Evolutionary conservation across 768 basidiomycete species (phyloP).

Genomic region (Arthromyces matolae): DNA sequence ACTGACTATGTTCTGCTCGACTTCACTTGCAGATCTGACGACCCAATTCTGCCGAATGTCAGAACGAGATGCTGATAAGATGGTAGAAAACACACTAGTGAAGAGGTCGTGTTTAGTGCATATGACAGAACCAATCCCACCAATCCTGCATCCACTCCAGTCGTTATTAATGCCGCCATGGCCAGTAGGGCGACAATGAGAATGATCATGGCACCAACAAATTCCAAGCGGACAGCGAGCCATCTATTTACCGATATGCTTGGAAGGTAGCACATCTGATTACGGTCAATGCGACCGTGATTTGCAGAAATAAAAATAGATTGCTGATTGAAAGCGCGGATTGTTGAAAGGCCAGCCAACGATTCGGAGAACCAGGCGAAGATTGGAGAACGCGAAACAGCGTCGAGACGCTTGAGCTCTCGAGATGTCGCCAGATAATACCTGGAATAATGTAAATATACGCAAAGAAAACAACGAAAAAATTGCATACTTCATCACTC

Average conservation of each 20-base stretch:
- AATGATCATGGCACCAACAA: slow-evolving; percentile 79
- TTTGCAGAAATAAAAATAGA: slow-evolving; percentile 63
- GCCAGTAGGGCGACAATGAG: slow-evolving; percentile 66
- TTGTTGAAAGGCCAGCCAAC: slow-evolving; percentile 72
- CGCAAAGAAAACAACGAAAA: background rate
- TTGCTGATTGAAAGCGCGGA: slow-evolving; percentile 77
- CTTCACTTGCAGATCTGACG: slow-evolving; percentile 79
- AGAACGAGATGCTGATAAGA: background rate
- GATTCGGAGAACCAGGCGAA: slow-evolving; percentile 87
- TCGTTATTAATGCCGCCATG: slow-evolving; percentile 66
- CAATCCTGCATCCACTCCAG: slow-evolving; percentile 79
- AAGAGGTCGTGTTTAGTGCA: slow-evolving; percentile 78
- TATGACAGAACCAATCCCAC: slow-evolving; percentile 87
- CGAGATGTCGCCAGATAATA: slow-evolving; percentile 87
- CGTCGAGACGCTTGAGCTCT: slow-evolving; percentile 85
- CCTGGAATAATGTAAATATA: slow-evolving; percentile 44
- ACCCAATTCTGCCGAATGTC: slow-evolving; percentile 40
- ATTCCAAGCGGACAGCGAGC: slow-evolving; percentile 81
- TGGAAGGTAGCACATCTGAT: slow-evolving; percentile 75
- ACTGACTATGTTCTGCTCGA: slow-evolving; percentile 88
- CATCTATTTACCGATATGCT: slow-evolving; percentile 78
- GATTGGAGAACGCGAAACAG: slow-evolving; percentile 86
- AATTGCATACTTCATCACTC: slow-evolving; percentile 67
- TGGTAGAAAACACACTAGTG: slow-evolving; percentile 49
- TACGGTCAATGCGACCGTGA: slow-evolving; percentile 75